A percentile compares a stretch with the other conserved stretches of the same genome.
phyloP scores from a whole-genome alignment of 495 filamentous ascomycete species.

The Penicillium paradoxum region DNA sequence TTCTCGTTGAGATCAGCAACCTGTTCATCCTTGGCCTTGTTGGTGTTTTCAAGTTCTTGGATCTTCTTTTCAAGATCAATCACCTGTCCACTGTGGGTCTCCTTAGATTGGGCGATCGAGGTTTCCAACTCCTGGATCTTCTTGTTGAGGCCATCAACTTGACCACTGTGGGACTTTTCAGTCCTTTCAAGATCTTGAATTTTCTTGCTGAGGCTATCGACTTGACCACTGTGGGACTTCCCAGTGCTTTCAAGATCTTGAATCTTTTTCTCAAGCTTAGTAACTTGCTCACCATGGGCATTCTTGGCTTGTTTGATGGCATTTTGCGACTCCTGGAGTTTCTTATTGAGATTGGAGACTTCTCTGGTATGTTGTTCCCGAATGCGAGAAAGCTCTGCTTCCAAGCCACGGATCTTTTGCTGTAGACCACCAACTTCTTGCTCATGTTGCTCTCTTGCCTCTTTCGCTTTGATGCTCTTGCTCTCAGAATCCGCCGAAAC shows the following conservation, averaged over 20 bases:
- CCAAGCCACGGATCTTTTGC: conserved; percentile 52
- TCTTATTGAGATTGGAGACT: conserved; percentile 51
- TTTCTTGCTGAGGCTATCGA: conserved; percentile 51
- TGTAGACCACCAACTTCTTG: conserved; percentile 60
- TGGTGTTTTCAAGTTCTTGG: not conserved
- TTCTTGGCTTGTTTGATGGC: conserved; percentile 49
- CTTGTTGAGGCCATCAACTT: conserved; percentile 37
- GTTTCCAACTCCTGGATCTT: conserved; percentile 47
- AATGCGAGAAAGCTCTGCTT: conserved; percentile 56
- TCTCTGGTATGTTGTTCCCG: conserved; percentile 51
- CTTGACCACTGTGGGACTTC: conserved; percentile 33
- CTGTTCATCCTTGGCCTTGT: conserved; percentile 6
- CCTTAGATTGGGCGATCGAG: conserved; percentile 44
- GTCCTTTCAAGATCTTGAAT: conserved; percentile 49
- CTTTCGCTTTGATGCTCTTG: conserved; percentile 39
- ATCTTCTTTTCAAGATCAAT: conserved; percentile 46
- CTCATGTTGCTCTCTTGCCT: conserved; percentile 49
- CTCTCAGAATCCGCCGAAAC: conserved; percentile 49
- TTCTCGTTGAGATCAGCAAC: conserved; percentile 6
- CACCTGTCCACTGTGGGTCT: conserved; percentile 1
- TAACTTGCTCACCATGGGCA: conserved; percentile 52
- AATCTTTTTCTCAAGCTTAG: no score
- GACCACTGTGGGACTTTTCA: conserved; percentile 34
- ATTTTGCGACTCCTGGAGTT: conserved; percentile 50
- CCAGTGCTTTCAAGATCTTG: conserved; percentile 47